Evolutionary conservation across 2,329 filamentous ascomycete species (phyloP).

Genomic region (Paramyrothecium roridum): DNA sequence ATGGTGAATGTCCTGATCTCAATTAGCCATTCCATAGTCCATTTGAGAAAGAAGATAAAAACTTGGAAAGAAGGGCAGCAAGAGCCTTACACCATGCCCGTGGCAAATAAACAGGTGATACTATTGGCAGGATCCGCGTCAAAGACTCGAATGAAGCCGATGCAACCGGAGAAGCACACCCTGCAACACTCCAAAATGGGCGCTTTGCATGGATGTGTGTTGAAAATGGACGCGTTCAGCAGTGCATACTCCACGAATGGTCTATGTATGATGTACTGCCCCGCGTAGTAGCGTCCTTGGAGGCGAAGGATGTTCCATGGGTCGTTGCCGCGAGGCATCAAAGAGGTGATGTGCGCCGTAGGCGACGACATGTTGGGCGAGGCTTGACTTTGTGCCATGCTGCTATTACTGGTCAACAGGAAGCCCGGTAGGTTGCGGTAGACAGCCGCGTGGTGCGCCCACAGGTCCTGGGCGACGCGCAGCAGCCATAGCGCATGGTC

Average conservation of each 20-base stretch:
- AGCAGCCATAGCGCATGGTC: conserved; percentile 22
- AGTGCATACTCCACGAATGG: conserved; percentile 24
- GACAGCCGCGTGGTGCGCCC: conserved; percentile 20
- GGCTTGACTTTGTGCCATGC: background rate
- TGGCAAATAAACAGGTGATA: conserved; percentile 21
- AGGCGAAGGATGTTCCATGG: conserved; percentile 24
- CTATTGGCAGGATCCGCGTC: conserved; percentile 18
- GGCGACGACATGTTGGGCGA: background rate
- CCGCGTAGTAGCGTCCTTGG: conserved; percentile 22
- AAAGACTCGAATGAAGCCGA: conserved; percentile 23
- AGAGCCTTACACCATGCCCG: conserved; percentile 23
- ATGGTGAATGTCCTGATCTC: conserved; percentile 21
- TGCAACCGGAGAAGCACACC: conserved; percentile 19
- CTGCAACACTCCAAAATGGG: conserved; percentile 16
- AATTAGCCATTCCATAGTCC: background rate
- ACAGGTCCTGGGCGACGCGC: conserved; percentile 17
- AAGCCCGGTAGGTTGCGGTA: conserved; percentile 22
- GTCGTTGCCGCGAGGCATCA: conserved; percentile 17
- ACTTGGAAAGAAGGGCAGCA: background rate
- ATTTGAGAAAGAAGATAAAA: background rate
- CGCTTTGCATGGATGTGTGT: conserved; percentile 16
- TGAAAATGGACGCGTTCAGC: conserved; percentile 18
- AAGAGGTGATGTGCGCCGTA: conserved; percentile 8
- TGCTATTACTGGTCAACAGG: conserved; percentile 11
- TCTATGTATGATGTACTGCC: conserved; percentile 25